A percentile compares a stretch with the other conserved stretches of the same genome.
phyloP scores from a whole-genome alignment of 352 stramenopile species.

The Phytophthora tubulina region DNA sequence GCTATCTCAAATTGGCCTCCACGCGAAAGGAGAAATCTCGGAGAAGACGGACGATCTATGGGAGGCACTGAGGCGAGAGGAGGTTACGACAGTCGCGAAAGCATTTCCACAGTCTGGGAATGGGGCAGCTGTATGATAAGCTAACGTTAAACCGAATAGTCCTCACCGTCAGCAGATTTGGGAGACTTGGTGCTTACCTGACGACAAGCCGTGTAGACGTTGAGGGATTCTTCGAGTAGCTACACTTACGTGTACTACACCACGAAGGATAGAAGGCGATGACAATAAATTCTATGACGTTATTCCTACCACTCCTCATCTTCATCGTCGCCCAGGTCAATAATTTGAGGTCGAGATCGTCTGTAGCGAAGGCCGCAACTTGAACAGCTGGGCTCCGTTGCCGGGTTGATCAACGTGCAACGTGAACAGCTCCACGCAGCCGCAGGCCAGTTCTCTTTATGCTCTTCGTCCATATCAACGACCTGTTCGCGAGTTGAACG shows the following conservation, averaged over 20 bases:
- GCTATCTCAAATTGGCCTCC: background rate
- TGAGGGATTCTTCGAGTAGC: too few relatives aligned
- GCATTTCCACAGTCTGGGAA: slow-evolving; percentile 35
- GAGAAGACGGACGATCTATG: slow-evolving; percentile 53
- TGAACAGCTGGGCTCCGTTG: slow-evolving; percentile 61
- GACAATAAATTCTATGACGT: slow-evolving; percentile 19
- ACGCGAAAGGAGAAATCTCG: slow-evolving; percentile 40
- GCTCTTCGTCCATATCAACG: slow-evolving; percentile 49
- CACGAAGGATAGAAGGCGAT: slow-evolving; percentile 1
- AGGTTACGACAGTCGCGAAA: slow-evolving; percentile 38
- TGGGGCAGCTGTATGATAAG: background rate
- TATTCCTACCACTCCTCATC: slow-evolving; percentile 44
- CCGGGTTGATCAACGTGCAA: slow-evolving; percentile 82
- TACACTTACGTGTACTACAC: too few relatives aligned
- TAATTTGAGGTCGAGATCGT: slow-evolving; percentile 63
- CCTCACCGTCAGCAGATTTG: too few relatives aligned
- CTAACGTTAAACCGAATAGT: background rate
- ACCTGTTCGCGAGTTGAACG: slow-evolving; percentile 9
- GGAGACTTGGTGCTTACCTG: too few relatives aligned
- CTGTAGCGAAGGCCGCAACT: slow-evolving; percentile 80
- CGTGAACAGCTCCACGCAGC: slow-evolving; percentile 74
- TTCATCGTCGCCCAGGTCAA: slow-evolving; percentile 62
- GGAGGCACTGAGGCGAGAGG: slow-evolving; percentile 41
- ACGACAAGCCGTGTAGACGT: too few relatives aligned
- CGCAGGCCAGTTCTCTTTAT: slow-evolving; percentile 46